Percentiles rank a stretch among this genome's conserved stretches.
Evolutionary conservation across 2,329 filamentous ascomycete species (phyloP).

Genomic region (Exophiala alcalophila): DNA sequence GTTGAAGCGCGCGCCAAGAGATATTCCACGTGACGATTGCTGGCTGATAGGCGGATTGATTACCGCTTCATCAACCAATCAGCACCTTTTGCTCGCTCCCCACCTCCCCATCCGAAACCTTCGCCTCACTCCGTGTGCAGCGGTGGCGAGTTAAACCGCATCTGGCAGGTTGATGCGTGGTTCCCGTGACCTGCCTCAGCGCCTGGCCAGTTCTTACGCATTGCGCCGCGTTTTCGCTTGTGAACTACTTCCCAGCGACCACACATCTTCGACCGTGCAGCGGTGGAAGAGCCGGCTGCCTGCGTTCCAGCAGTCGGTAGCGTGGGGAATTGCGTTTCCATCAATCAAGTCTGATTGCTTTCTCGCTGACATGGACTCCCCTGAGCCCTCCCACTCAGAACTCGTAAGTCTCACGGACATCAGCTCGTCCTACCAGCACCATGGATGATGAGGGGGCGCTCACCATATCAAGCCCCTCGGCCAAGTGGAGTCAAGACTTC

Average conservation of each 20-base stretch:
- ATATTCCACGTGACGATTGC: too few species aligned
- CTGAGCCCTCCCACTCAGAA: too few species aligned
- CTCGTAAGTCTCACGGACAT: too few species aligned
- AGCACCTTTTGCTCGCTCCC: background rate
- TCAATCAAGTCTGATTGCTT: conserved; percentile 11
- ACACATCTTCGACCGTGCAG: too few species aligned
- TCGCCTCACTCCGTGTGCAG: conserved; percentile 14
- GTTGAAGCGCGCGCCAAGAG: background rate
- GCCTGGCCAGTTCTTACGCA: conserved; percentile 1
- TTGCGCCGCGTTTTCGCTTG: too few species aligned
- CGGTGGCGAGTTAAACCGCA: conserved; percentile 10
- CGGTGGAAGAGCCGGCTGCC: background rate
- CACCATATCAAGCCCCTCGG: conserved; percentile 9
- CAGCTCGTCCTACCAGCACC: conserved; percentile 15
- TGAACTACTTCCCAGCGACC: too few species aligned
- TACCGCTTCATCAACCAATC: too few species aligned
- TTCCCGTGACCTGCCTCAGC: background rate
- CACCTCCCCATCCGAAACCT: conserved; percentile 4
- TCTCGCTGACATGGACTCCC: conserved; percentile 1
- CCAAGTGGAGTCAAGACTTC: conserved; percentile 6
- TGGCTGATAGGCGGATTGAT: too few species aligned
- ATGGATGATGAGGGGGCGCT: conserved; percentile 7
- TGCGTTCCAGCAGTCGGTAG: conserved; percentile 13
- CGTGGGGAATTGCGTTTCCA: conserved; percentile 16
- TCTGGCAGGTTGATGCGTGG: conserved; percentile 17